Percentiles rank a stretch among this genome's conserved stretches.
Evolutionary conservation across 2,329 filamentous ascomycete genomes (phyloP).

Genomic region (Aschersonia sp.): DNA sequence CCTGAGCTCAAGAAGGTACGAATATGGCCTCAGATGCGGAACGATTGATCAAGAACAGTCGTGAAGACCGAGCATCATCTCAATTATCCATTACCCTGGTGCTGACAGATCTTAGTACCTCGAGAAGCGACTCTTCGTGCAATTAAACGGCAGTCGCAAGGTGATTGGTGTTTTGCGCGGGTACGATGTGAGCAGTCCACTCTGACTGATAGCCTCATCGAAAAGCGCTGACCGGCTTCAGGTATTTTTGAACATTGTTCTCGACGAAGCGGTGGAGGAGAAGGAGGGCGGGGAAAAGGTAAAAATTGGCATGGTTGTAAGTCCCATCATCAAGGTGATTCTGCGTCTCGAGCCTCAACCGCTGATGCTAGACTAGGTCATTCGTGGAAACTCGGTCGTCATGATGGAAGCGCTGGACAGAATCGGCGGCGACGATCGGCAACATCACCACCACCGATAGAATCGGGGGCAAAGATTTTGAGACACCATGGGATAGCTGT

Average conservation of each 20-base stretch:
- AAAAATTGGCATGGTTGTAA: constrained; percentile 80
- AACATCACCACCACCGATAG: constrained; percentile 15
- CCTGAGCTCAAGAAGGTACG: constrained; percentile 94
- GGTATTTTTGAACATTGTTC: constrained; percentile 96
- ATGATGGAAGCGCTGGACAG: constrained; percentile 80
- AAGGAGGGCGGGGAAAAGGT: constrained; percentile 84
- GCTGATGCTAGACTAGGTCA: constrained; percentile 46
- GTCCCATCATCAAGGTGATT: constrained; percentile 16
- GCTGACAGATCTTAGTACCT: constrained; percentile 57
- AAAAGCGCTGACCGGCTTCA: constrained; percentile 18
- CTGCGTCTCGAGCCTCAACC: not conserved
- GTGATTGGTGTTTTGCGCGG: constrained; percentile 88
- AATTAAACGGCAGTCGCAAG: constrained; percentile 94
- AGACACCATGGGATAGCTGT: constrained; percentile 6
- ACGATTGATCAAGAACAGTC: no score
- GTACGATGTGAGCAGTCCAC: constrained; percentile 64
- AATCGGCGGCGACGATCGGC: constrained; percentile 47
- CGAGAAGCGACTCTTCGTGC: constrained; percentile 96
- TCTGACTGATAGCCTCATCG: not conserved
- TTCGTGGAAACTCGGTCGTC: constrained; percentile 94
- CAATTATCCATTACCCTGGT: not conserved
- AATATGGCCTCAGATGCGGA: no score
- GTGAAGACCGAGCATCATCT: not conserved
- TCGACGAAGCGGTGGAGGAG: constrained; percentile 94
- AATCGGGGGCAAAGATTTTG: not conserved